phyloP scores from a whole-genome alignment of 352 stramenopile genomes.

The Phytophthora quininea region DNA sequence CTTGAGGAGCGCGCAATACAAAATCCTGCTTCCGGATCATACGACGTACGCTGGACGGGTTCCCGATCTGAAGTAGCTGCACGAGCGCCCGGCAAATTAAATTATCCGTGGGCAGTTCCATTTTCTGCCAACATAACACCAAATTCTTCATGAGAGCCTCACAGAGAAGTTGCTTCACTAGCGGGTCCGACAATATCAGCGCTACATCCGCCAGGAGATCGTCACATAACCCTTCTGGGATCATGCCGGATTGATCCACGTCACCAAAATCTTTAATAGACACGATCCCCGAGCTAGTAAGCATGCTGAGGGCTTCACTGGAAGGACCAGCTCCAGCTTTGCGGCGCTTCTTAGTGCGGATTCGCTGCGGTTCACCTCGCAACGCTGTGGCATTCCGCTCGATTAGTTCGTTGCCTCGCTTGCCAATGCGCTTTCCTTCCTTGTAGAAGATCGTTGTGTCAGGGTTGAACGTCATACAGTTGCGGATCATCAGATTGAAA shows the following conservation, averaged over 20 bases:
- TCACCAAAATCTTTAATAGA: slow-evolving; percentile 74
- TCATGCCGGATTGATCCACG: slow-evolving; percentile 83
- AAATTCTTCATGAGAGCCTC: slow-evolving; percentile 76
- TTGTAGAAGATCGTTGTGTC: slow-evolving; percentile 90
- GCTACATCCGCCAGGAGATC: slow-evolving; percentile 77
- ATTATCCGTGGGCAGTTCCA: slow-evolving; percentile 84
- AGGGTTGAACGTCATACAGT: slow-evolving; percentile 88
- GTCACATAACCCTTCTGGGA: slow-evolving; percentile 82
- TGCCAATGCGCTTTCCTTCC: slow-evolving; percentile 85
- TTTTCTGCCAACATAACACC: slow-evolving; percentile 57
- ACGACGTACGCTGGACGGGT: slow-evolving; percentile 73
- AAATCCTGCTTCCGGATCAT: slow-evolving; percentile 89
- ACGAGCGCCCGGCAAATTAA: slow-evolving; percentile 79
- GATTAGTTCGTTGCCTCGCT: slow-evolving; percentile 81
- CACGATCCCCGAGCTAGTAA: slow-evolving; percentile 69
- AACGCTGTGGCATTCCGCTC: slow-evolving; percentile 66
- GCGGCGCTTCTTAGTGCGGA: slow-evolving; percentile 72
- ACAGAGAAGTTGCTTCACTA: slow-evolving; percentile 82
- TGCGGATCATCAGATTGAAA: slow-evolving; percentile 89
- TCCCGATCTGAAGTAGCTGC: slow-evolving; percentile 85
- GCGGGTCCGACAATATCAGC: slow-evolving; percentile 76
- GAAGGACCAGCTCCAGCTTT: slow-evolving; percentile 50
- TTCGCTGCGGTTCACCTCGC: slow-evolving; percentile 74
- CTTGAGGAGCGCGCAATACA: slow-evolving; percentile 71
- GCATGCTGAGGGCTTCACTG: slow-evolving; percentile 71